A percentile compares a stretch with the other conserved stretches of the same genome.
phyloP scores from a whole-genome alignment of 331 rosid genomes.

The Acacia concinna region DNA sequence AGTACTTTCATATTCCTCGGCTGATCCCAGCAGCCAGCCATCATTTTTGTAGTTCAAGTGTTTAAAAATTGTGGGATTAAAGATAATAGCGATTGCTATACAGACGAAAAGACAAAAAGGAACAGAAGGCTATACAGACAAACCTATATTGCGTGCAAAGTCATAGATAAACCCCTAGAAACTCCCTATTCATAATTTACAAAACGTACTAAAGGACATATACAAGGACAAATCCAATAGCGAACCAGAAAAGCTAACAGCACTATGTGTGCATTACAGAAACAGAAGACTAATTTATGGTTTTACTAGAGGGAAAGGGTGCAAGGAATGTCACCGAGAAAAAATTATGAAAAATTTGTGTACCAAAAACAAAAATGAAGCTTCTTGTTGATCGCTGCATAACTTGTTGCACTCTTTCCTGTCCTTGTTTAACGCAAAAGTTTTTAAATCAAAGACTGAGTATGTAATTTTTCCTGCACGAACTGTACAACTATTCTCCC shows the following conservation, averaged over 20 bases:
- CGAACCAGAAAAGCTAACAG: not conserved
- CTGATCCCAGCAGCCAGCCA: not conserved
- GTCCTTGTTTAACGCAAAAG: not conserved
- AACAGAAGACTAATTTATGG: slow-evolving; percentile 24
- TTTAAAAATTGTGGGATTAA: not conserved
- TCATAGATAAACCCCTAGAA: slow-evolving; percentile 15
- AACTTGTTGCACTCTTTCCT: slow-evolving; percentile 27
- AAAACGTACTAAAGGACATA: slow-evolving; percentile 14
- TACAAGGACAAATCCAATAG: slow-evolving; percentile 23
- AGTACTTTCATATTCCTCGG: not conserved
- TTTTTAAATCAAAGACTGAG: slow-evolving; percentile 8
- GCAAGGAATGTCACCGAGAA: slow-evolving; percentile 32
- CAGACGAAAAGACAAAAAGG: not conserved
- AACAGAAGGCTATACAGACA: not conserved
- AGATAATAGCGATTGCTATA: not conserved
- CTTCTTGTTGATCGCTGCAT: slow-evolving; percentile 16
- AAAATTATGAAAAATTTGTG: slow-evolving; percentile 23
- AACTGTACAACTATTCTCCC: slow-evolving; percentile 39
- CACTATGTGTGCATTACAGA: not conserved
- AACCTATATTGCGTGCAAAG: slow-evolving; percentile 3
- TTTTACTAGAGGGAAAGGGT: slow-evolving; percentile 24
- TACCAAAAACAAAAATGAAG: slow-evolving; percentile 21
- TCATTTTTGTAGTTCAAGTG: not conserved
- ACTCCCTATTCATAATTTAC: slow-evolving; percentile 13
- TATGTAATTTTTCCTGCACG: slow-evolving; percentile 29